Evolutionary conservation across 1,284 basidiomycete species (phyloP), one percentile per base, ranked within the genome.

Genomic region (Cystobasidiaceae sp.): DNA sequence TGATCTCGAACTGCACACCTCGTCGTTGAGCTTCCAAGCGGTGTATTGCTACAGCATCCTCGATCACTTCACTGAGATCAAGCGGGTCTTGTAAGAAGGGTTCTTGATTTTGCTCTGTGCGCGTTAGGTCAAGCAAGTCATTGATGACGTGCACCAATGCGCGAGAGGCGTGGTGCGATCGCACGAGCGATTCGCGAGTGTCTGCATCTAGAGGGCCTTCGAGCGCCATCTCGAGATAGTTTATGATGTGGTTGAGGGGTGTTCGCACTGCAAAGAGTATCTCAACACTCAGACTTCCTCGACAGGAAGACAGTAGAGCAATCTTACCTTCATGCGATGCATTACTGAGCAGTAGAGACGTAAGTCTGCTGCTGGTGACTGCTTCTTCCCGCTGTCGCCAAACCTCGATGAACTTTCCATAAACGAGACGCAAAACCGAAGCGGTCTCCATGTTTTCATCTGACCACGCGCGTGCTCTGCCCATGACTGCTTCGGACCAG

Each of bases 391-490:
- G 89, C 75, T 92, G 86, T 70, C 90, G 79, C 90, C 90, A 93
- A 2, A 92, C 89, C 74, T 89, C 87, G 70, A 90, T 89, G 78
- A 90, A 91, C 67, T 88, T 88, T 48, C 88, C 87, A 71, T 89
- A 89, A 9, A 93, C 88, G 27, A 92, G 78, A 17, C 89, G 86
- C n/a, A 93, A 79, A 4, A 92, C 88, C 43, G 86, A 86, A 0
- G 89, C 90, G 2, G 89, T 91, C 77, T 93, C 90, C 49, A 92
- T 77, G 75, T 93, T 89, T 72, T 93, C 89, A 67, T 92, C 89
- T 11, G 87, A 86, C 90, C 90, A 94, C 4, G 80, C 80, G 33
- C 87, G 81, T 71, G 84, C 86, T 45, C 84, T 81, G 3, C 89
- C 89, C 21, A 83, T 81, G 8, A 93, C 85, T 1, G 80, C 85